These are phyloP conservation scores for Picea sitchensis DNA, from an alignment of 75 land plant species.

Conservation along the genomic window DNA sequence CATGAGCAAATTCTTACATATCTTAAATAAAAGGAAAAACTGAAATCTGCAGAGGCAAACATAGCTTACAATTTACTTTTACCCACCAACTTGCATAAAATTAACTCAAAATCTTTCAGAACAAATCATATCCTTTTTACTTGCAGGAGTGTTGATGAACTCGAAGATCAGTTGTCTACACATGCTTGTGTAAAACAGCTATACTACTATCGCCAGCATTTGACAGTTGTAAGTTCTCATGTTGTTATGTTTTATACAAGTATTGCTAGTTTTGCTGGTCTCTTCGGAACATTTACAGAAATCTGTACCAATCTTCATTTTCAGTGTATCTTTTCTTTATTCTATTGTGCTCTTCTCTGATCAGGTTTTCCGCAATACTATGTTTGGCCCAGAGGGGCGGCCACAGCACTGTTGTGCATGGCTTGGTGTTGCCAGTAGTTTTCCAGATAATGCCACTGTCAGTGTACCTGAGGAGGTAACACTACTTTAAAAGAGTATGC, in stretches of 20 bases:
- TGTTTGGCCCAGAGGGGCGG: conserved; percentile 99
- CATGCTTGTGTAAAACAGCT: conserved; percentile 87
- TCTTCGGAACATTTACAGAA: neutral
- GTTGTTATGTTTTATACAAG: neutral
- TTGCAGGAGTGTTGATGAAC: conserved; percentile 92
- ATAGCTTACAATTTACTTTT: neutral
- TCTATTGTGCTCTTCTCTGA: neutral
- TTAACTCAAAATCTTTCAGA: neutral
- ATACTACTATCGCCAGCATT: conserved; percentile 91
- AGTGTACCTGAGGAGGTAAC: conserved; percentile 91
- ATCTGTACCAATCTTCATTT: neutral
- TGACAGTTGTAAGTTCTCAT: conserved; percentile 67
- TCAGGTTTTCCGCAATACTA: conserved; percentile 98
- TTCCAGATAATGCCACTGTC: conserved; percentile 92
- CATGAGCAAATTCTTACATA: neutral
- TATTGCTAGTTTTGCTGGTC: neutral
- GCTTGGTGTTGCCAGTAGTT: conserved; percentile 94
- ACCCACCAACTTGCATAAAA: neutral
- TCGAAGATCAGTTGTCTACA: conserved; percentile 72
- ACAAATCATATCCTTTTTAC: neutral
- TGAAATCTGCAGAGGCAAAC: neutral
- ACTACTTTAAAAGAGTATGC: neutral
- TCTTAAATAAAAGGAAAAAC: neutral
- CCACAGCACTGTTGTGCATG: conserved; percentile 99
- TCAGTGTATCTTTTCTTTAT: neutral